phyloP scores from a whole-genome alignment of 257 asterid species.

The Jaltomata sinuosa region DNA sequence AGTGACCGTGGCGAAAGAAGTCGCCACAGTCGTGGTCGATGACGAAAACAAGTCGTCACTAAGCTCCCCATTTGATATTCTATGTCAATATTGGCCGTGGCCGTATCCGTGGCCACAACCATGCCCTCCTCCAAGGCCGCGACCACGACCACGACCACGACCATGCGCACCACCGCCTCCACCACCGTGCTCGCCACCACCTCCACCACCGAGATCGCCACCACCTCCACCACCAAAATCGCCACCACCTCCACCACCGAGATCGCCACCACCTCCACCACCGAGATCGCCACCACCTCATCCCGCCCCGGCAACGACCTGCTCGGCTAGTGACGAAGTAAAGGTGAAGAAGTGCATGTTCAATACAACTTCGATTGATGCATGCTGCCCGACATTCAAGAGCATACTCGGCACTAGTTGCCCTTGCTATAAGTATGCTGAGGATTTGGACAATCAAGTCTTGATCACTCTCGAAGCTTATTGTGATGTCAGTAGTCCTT shows the following conservation, averaged over 20 bases:
- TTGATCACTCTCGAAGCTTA: not conserved
- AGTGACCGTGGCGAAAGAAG: not conserved
- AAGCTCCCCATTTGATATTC: not conserved
- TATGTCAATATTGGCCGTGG: not conserved
- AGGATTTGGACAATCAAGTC: not conserved
- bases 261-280: not conserved
- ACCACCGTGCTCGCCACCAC: not conserved
- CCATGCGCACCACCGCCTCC: not conserved
- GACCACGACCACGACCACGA: not conserved
- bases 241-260: not conserved
- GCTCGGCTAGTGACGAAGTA: not conserved
- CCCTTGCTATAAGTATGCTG: not conserved
- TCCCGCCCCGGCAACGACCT: not conserved
- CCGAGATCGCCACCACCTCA: not conserved
- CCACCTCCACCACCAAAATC: not conserved
- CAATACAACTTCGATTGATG: not conserved
- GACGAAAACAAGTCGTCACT: not conserved
- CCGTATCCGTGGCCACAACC: not conserved
- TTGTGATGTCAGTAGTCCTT: not conserved
- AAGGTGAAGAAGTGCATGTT: not conserved
- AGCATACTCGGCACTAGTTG: not conserved
- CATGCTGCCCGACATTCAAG: not conserved
- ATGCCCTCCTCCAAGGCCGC: not conserved
- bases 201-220: not conserved
- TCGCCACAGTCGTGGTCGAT: not conserved